Evolutionary conservation across 1,139 yeast species (phyloP), one percentile per base, ranked within the genome.

Genomic region (Pichia sp.): DNA sequence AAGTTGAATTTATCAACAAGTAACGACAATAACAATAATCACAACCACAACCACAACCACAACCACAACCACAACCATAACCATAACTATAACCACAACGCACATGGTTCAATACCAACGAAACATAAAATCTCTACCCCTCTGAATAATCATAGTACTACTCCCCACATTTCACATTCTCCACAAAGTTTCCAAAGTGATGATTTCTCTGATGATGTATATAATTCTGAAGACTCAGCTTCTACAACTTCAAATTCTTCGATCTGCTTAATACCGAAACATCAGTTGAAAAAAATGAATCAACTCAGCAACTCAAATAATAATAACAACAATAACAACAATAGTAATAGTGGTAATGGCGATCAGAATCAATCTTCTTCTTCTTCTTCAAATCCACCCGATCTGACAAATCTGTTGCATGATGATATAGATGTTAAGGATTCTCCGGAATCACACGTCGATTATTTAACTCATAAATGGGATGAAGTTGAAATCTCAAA

Each of bases 401-500:
- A 48, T 37, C 29, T 53, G 13, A 43, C 48, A 3, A 57, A 42
- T 47, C 52, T 61, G 68, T 34, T 88, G 16, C 89, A 85, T 59
- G 98, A 92, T 66, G 98, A 92, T 67, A 79, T 82, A 27, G 95
- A 85, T 59, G 74, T 90, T 36, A 77, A 77, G 46, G 78, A 79
- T 55, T 95, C 86, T 60, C 97, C 97, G 7, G 78, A 85, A 43
- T 77, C 83, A 46, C 97, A 90, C 62, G 98, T 92, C 16, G 98
- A 92, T 68, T 92, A 92, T 65, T 73, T 92, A 41, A 86, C 96
- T 6, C 96, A 92, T 63, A 78, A 92, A 63, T 92, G 98, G 98
- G 88, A 88, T 59, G 97, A 90, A 56, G 72, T 82, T 6, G 98
- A 92, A 64, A 87, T 92, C 38, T 85, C 95, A 15, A 86, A 86